Base-by-base conservation (phyloP, 2,329 filamentous ascomycete species). In the Setomelanomma holmii region DNA sequence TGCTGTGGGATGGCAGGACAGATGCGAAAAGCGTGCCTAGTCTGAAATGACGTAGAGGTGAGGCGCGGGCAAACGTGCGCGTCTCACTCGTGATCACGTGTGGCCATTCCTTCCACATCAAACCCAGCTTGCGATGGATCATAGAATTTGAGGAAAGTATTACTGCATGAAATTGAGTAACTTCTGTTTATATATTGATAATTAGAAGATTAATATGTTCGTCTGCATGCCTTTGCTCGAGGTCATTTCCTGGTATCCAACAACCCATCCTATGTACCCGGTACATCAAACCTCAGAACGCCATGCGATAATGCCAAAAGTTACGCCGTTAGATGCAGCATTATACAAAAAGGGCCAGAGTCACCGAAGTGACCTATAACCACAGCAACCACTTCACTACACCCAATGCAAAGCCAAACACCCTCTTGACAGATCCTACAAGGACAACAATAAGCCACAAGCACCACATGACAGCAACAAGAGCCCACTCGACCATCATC, bases 391-490 rank as follows among this genome's bases (percentile, higher is more conserved):
- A 98, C 68, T 83, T 82, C n/a, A 89, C 79, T 8, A 84, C 82
- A 10, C 79, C 76, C 43, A 86, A 78, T 0, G 85, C 67, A 2
- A 86, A 86, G 40, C 83, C 83, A 39, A 88, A 82, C 1, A 89
- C 63, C 10, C 87, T 86, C 53, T 86, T 78, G 30, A 89, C 76
- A 12, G 90, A 74, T 53, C 90, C 84, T 45, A 89, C 79, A 20
- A 93, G 80, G 72, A 92, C 89, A 20, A 97, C 93, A 27, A 96
- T 80, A 53, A 96, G 85, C 92, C 93, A 98, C 14, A 96, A 87
- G 75, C 89, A 91, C 92, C 95, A 97, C 87, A 98, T 91, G 63
- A 96, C 84, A 4, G 89, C 90, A 34, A 98, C 86, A 16, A 98
- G 82, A 43, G 86, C 78, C 91, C 92, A 97, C 79, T 98, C 93